Evolutionary conservation across 2,329 filamentous ascomycete species (phyloP), one percentile per base, ranked within the genome.

Genomic region (Teratosphaeria destructans): DNA sequence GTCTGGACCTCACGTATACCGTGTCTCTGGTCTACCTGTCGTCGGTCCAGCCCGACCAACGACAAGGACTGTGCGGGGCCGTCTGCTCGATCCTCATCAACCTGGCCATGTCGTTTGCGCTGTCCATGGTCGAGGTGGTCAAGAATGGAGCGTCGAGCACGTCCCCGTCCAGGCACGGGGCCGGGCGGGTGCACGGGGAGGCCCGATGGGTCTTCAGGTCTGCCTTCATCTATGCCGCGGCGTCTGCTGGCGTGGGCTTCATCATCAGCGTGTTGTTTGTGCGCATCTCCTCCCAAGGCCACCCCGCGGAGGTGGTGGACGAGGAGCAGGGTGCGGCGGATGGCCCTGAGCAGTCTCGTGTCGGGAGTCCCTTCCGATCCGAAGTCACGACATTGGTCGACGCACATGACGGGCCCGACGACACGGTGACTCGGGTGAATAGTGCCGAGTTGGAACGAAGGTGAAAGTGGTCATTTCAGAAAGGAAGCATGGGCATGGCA

Each of bases 1-100:
- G 72, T 34, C 68, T 72, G 57, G 72, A 74, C 59, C 59, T 73
- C 6, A 74, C 72, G 0, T 73, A 69, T 66, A 72, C 68, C n/a
- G 63, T 74, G 3, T 67, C 68, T 16, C 64, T 66, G 26, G 67
- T 73, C 29, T 72, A 71, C 60, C 60, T 73, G 14, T 68, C 70
- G 2, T 60, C 67, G 0, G 62, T 67, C 0, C 70, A 71, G 56
- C 72, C 72, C 5, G 63, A 67, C 23, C 61, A 66, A 10, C 69
- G 69, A 27, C 72, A 74, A 61, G 72, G 70, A 16, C 60, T 74
- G 4, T 69, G 69, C 3, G 72, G 72, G 26, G 72, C 72, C 0
- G 65, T 74, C 4, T 70, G 66, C 29, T 72, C 69, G 12, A 72
- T 72, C 54, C 62, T 73, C 4, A 67, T 73, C 63, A 73, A 74